A percentile compares a stretch with the other conserved stretches of the same genome.
These are phyloP conservation scores for Vigna radiata DNA, from an alignment of 306 rosid species.

Conservation along the genomic window DNA sequence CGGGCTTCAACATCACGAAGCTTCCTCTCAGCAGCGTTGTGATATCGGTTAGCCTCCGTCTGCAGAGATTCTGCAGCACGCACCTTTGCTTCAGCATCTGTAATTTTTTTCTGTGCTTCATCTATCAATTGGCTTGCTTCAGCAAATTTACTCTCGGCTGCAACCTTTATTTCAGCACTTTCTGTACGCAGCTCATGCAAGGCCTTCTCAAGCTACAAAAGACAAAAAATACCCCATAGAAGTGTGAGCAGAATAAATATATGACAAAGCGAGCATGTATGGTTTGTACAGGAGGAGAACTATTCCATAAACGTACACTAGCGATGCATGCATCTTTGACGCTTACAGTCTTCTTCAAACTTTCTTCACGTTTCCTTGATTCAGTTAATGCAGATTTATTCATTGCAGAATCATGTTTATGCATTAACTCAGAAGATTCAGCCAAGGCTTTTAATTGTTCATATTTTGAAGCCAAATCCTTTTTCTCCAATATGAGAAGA, in stretches of 20 bases:
- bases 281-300: not conserved
- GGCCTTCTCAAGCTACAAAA: constrained; percentile 85
- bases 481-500: constrained; percentile 87
- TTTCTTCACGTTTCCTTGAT: constrained; percentile 83
- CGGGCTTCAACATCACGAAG: constrained; percentile 90
- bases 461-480: constrained; percentile 65
- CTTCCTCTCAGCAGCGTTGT: constrained; percentile 79
- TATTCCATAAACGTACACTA: constrained; percentile 72
- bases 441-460: constrained; percentile 67
- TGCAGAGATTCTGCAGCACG: constrained; percentile 79
- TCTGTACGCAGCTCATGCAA: constrained; percentile 92
- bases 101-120: constrained; percentile 69
- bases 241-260: constrained; percentile 13
- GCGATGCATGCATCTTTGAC: constrained; percentile 93
- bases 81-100: constrained; percentile 76
- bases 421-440: constrained; percentile 68
- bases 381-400: constrained; percentile 68
- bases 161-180: constrained; percentile 92
- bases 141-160: constrained; percentile 78
- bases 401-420: constrained; percentile 71
- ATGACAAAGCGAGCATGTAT: not conserved
- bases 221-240: constrained; percentile 13
- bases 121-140: constrained; percentile 74
- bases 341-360: constrained; percentile 71
- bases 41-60: constrained; percentile 74